Base-by-base conservation (phyloP, 106 monocot genomes). In the Allium fistulosum region DNA sequence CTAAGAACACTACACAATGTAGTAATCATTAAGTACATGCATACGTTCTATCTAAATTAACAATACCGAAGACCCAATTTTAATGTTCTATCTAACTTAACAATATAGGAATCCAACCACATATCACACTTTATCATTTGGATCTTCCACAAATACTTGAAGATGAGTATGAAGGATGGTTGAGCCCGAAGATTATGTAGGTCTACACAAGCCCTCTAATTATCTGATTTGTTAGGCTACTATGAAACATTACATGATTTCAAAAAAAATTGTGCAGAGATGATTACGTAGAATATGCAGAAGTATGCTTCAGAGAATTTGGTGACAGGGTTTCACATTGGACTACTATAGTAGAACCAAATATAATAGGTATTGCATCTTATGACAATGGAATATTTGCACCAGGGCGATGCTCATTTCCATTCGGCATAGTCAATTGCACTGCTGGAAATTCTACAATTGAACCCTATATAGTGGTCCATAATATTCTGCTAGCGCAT, bases 121-220 rank as follows among this genome's bases (percentile, higher is more conserved):
- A 92, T 62, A 58, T 83, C 4, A 85, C 87, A 18, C 70, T 92
- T 15, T 70, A 57, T 62, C 90, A 91, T 77, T 59, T 86, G 8
- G 86, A 91, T 77, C 76, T 83, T 70, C 90, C 90, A 3, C 90
- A 86, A 77, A 57, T 75, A 17, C 79, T 91, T 58, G 79, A 91
- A 62, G 90, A 87, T 66, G 83, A 86, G 57, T 85, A 90, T 50
- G 65, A 28, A 51, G 90, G 85, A 61, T 90, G 82, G 82, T 48
- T 90, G 59, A 85, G 83, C 68, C 78, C 75, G 0, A 82, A 72
- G 49, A 80, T 90, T 26, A 70, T 90, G 90, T 90, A 85, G 65
- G 15, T 75, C 47, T 48, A 64, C n/a, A n/a, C 12, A 64, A 22
- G 22, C 11, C 14, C 64, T 27, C 26, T 26, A 22, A 18, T n/a